Percentiles rank a stretch among this genome's conserved stretches.
phyloP scores from a whole-genome alignment of 2,329 filamentous ascomycete species.

The Aspergillus sp. region DNA sequence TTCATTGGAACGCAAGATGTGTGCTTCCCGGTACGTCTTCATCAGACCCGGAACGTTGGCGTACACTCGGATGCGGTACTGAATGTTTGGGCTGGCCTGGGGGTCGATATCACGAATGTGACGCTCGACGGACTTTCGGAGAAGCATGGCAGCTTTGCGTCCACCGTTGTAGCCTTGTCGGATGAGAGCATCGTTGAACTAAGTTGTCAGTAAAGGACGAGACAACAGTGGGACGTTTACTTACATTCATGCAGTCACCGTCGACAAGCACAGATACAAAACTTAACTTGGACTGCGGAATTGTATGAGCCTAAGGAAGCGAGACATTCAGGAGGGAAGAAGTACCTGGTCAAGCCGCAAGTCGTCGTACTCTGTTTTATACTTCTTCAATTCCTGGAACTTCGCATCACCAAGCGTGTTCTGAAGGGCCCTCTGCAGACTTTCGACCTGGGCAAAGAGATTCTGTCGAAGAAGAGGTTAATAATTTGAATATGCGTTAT shows the following conservation, averaged over 20 bases:
- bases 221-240: not conserved
- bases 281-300: constrained; percentile 16
- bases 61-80: constrained; percentile 40
- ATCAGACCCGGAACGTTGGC: constrained; percentile 42
- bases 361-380: constrained; percentile 4
- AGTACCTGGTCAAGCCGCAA: constrained; percentile 16
- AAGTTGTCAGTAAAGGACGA: not conserved
- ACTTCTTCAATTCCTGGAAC: constrained; percentile 2
- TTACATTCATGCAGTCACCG: constrained; percentile 44
- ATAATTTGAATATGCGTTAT: not conserved
- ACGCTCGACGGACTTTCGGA: constrained; percentile 28
- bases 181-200: constrained; percentile 40
- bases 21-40: constrained; percentile 35
- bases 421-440: constrained; percentile 10
- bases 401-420: constrained; percentile 10
- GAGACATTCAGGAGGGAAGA: too few relatives aligned
- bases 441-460: constrained; percentile 13
- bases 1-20: constrained; percentile 26
- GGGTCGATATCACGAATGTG: constrained; percentile 25
- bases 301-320: not conserved
- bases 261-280: constrained; percentile 43
- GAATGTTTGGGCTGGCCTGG: constrained; percentile 24
- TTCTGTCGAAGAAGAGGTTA: constrained; percentile 10
- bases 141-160: constrained; percentile 27
- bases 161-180: constrained; percentile 34